phyloP scores from a whole-genome alignment of 2,329 filamentous ascomycete genomes.

The Kalaharituber pfeilii region DNA sequence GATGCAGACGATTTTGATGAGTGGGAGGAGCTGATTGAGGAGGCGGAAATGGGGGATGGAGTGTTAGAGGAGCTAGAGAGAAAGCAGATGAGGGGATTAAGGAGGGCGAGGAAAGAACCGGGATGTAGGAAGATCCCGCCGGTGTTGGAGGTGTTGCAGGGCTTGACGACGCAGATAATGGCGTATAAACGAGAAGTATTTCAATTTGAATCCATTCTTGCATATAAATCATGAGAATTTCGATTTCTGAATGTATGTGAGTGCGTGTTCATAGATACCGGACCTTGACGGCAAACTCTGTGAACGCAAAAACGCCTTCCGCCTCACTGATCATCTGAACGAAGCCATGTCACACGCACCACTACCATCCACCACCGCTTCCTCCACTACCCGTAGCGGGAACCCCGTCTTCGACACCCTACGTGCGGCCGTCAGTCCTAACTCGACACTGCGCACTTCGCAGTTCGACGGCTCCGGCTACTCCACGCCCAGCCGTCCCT shows the following conservation, averaged over 20 bases:
- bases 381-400: slow-evolving; percentile 2
- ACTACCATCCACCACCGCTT: neutral
- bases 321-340: slow-evolving; percentile 31
- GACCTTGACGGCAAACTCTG: slow-evolving; percentile 34
- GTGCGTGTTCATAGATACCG: slow-evolving; percentile 24
- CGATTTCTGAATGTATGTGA: neutral
- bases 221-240: too few relatives aligned
- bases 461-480: slow-evolving; percentile 6
- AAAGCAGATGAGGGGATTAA: slow-evolving; percentile 13
- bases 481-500: neutral
- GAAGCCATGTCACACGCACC: slow-evolving; percentile 24
- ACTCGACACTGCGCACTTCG: slow-evolving; percentile 2
- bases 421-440: neutral
- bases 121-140: slow-evolving; percentile 27
- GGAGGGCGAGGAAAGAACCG: slow-evolving; percentile 20
- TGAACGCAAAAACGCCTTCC: slow-evolving; percentile 34
- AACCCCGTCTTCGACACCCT: slow-evolving; percentile 15
- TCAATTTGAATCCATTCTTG: too few relatives aligned
- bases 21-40: slow-evolving; percentile 16
- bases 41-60: slow-evolving; percentile 17
- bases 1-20: slow-evolving; percentile 22
- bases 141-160: slow-evolving; percentile 29
- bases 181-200: slow-evolving; percentile 27
- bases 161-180: slow-evolving; percentile 30
- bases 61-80: slow-evolving; percentile 11